Evolutionary conservation across 2,329 filamentous ascomycete species (phyloP), one percentile per base, ranked within the genome.

Genomic region (Cytospora piceae): DNA sequence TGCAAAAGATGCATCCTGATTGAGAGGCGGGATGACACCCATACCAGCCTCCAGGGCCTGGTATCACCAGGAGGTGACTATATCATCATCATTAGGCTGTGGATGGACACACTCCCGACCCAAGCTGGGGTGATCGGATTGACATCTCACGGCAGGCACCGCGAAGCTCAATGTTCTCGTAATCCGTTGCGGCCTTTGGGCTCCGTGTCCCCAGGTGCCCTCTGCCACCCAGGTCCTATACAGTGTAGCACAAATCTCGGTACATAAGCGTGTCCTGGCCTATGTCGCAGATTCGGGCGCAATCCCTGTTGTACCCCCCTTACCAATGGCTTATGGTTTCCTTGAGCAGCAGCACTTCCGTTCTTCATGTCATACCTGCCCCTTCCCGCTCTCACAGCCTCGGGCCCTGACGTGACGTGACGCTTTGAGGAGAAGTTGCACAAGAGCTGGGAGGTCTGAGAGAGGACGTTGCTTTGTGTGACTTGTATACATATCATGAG

Each of bases 251-350:
- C 66, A 65, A 67, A 67, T 67, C 63, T 67, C 66, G 66, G 66
- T 65, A 67, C 63, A 60, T 61, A 53, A 57, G 59, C 63, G 66
- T 66, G 66, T 61, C 51, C 59, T 67, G 58, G 42, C n/a, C 51
- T 24, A 52, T 67, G 66, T 67, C 63, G 66, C 66, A 67, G 66
- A 67, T 67, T 67, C 63, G 66, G 63, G 66, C 65, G 59, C 20
- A 57, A 60, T 49, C 63, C 66, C 59, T 65, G 66, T 39, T 67
- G 63, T 59, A 66, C 39, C 51, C 32, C 63, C 59, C 59, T 56
- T 55, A 46, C 58, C 66, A 53, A 61, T 58, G 22, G 52, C n/a
- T 11, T 29, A 29, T 29, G 27, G 34, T 46, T 11, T 22, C 42
- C 29, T 14, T 54, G 22, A 29, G 37, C 54, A 22, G 37, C 54